A percentile compares a stretch with the other conserved stretches of the same genome.
Evolutionary conservation across 768 basidiomycete species (phyloP).

Genomic region (Termitomyces sp.): DNA sequence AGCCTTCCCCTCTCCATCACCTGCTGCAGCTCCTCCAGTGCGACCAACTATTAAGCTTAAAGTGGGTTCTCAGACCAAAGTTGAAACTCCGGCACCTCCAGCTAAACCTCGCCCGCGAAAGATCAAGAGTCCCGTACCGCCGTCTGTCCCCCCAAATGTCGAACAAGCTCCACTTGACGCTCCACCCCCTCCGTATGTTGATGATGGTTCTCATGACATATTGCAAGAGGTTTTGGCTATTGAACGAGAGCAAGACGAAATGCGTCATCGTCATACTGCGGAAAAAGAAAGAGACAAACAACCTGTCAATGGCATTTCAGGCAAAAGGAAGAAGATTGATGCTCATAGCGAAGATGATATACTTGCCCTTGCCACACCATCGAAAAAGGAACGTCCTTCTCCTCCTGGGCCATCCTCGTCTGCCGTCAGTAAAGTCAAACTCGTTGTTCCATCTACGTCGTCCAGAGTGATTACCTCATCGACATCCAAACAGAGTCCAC

Average conservation of each 20-base stretch:
- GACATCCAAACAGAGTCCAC: not conserved
- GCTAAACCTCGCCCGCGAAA: slow-evolving; percentile 40
- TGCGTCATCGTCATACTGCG: slow-evolving; percentile 41
- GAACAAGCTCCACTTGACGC: slow-evolving; percentile 46
- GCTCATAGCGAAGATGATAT: slow-evolving; percentile 54
- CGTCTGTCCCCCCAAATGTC: slow-evolving; percentile 22
- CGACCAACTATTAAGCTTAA: slow-evolving; percentile 70
- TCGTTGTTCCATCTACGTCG: slow-evolving; percentile 18
- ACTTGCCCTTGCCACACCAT: slow-evolving; percentile 56
- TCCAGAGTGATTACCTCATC: slow-evolving; percentile 13
- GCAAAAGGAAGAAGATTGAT: slow-evolving; percentile 56
- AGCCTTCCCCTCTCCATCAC: slow-evolving; percentile 31
- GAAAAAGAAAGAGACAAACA: slow-evolving; percentile 38
- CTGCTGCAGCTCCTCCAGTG: slow-evolving; percentile 27
- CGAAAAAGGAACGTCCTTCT: slow-evolving; percentile 52
- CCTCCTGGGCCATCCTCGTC: slow-evolving; percentile 36
- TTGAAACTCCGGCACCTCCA: slow-evolving; percentile 27
- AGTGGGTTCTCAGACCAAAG: slow-evolving; percentile 41
- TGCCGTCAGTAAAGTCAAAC: slow-evolving; percentile 19
- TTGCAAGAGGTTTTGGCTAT: slow-evolving; percentile 81
- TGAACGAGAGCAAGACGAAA: slow-evolving; percentile 63
- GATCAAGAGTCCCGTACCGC: slow-evolving; percentile 35
- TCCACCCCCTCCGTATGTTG: slow-evolving; percentile 65
- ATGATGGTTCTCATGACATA: slow-evolving; percentile 81
- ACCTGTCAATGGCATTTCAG: slow-evolving; percentile 36